Evolutionary conservation across 1,284 basidiomycete genomes (phyloP).

Genomic region (Neolentinus lepideus): DNA sequence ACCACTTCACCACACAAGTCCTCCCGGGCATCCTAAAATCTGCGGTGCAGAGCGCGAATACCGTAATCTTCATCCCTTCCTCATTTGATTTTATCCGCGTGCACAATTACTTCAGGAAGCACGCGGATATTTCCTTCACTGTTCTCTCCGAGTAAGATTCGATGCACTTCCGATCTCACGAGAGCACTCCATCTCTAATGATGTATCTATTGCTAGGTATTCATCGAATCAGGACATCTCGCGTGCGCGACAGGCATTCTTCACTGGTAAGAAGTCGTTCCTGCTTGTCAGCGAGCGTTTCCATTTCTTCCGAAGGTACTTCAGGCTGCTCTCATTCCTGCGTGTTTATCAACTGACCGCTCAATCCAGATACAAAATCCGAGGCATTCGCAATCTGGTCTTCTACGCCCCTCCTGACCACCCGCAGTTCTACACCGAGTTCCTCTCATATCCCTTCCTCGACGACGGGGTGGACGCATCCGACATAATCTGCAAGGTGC

Average conservation of each 20-base stretch:
- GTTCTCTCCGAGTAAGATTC: conserved; percentile 80
- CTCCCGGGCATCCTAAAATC: conserved; percentile 82
- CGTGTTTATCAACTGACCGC: background rate
- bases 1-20: conserved; percentile 82
- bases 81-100: conserved; percentile 97
- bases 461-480: conserved; percentile 71
- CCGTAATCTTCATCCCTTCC: conserved; percentile 86
- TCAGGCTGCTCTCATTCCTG: background rate
- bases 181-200: background rate
- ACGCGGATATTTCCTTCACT: conserved; percentile 63
- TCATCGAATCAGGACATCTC: conserved; percentile 91
- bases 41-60: conserved; percentile 85
- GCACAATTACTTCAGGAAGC: conserved; percentile 79
- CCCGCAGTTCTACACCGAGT: conserved; percentile 86
- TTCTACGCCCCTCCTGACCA: conserved; percentile 94
- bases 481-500: conserved; percentile 71
- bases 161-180: background rate
- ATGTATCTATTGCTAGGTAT: conserved; percentile 49
- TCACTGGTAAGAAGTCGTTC: conserved; percentile 82
- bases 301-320: conserved; percentile 89
- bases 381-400: conserved; percentile 87
- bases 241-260: conserved; percentile 89
- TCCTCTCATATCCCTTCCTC: conserved; percentile 82
- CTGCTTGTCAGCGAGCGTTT: conserved; percentile 93
- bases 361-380: conserved; percentile 69